Evolutionary conservation across 1,284 basidiomycete genomes (phyloP), one percentile per base, ranked within the genome.

Genomic region (Apiotrichum akiyoshidainum): DNA sequence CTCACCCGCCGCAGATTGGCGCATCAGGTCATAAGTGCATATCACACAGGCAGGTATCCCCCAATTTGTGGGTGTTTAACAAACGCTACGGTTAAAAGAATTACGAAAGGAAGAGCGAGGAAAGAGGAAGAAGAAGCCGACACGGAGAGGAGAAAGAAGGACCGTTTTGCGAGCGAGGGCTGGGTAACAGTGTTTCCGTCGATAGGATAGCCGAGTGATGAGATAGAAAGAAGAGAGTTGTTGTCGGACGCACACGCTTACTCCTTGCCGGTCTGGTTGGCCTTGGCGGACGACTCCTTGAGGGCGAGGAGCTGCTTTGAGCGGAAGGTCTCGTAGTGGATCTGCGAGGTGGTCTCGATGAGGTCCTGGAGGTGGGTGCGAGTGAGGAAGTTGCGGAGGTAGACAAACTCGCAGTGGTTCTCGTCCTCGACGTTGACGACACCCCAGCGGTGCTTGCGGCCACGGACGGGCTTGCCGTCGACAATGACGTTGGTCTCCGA

Each of bases 321-420:
- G 67, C 95, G 87, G 89, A 99, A 99, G 10, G 94, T 93, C 83
- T 99, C 96, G 80, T 99, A 99, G 80, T 99, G 96, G 76, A 96
- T 96, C 79, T 95, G 90, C 10, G 94, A 91, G 3, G 95, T 99
- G 56, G 95, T 97, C 83, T 99, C 95, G 77, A 99, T 98, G 70
- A 99, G 81, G 76, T 99, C 96, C 79, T 99, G 96, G 71, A 99
- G 80, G 80, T 99, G 95, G 35, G 35, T 47, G 89, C 88, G 84
- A 4, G 90, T 94, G 65, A 98, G 83, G 84, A 98, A 98, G 85
- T 99, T 95, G 70, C 95, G 85, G 65, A 99, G 83, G 79, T 97
- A 91, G 71, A 94, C 85, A 79, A 99, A 99, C 81, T 99, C 95
- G 86, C 95, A 99, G 81, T 99, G 95, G 64, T 83, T 84, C 79